A percentile compares a stretch with the other conserved stretches of the same genome.
phyloP scores from a whole-genome alignment of 2,329 filamentous ascomycete genomes.

The Aspergillus uvarum region DNA sequence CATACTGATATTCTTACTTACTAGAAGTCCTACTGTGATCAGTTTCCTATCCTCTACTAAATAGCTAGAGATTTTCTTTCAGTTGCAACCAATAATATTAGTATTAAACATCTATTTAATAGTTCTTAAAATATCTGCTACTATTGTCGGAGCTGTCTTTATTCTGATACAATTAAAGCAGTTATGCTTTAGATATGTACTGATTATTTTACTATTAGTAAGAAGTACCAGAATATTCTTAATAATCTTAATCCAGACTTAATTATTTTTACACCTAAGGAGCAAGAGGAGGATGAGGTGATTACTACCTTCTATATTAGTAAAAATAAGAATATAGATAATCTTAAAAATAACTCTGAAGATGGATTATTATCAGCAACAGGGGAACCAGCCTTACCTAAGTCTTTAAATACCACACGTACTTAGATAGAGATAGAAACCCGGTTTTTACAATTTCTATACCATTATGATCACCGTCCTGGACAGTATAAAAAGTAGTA shows the following conservation, averaged over 20 bases:
- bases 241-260: neutral
- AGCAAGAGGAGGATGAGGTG: neutral
- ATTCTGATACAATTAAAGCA: neutral
- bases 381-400: neutral
- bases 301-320: neutral
- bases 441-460: neutral
- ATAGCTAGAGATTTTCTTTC: too few species aligned
- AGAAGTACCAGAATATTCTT: conserved; percentile 1
- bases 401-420: neutral
- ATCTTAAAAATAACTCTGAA: neutral
- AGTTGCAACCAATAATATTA: too few species aligned
- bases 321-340: neutral
- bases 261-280: neutral
- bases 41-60: too few species aligned
- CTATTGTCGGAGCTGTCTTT: neutral
- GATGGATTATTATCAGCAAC: neutral
- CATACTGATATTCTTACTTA: too few species aligned
- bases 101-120: too few species aligned
- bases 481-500: neutral
- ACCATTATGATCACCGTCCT: neutral
- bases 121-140: too few species aligned
- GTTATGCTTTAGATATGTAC: neutral
- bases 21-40: too few species aligned
- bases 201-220: conserved; percentile 1
- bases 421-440: neutral